Conservation (phyloP, 495 filamentous ascomycete species). For the Astrothelium macrocarpum region DNA sequence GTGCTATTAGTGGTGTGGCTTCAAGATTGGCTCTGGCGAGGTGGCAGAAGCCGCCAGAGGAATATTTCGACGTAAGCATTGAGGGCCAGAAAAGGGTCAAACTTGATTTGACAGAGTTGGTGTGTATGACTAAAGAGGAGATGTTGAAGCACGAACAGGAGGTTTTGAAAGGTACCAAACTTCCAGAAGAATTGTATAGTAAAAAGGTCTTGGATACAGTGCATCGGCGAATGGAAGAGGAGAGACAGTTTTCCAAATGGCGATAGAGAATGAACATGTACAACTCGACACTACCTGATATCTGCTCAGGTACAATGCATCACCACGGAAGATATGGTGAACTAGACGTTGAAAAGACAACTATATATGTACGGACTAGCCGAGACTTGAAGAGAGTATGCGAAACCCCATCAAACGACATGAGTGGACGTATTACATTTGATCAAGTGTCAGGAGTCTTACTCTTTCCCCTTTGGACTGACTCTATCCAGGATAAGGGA, state of each 20-base stretch:
- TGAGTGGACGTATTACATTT: no score
- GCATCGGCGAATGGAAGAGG: constrained; percentile 51
- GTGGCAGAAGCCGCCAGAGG: constrained; percentile 53
- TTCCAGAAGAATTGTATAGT: constrained; percentile 63
- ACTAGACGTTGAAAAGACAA: neutral
- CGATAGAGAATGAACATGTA: neutral
- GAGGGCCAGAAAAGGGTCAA: constrained; percentile 59
- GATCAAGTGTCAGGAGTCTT: no score
- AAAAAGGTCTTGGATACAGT: constrained; percentile 52
- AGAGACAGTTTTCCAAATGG: constrained; percentile 22
- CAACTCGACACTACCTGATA: neutral
- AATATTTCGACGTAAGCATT: constrained; percentile 28
- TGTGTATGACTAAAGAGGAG: constrained; percentile 96
- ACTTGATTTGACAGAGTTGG: constrained; percentile 59
- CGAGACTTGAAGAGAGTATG: no score
- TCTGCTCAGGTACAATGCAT: neutral
- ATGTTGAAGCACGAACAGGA: constrained; percentile 69
- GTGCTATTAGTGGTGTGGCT: constrained; percentile 67
- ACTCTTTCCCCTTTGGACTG: no score
- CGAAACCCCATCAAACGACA: no score
- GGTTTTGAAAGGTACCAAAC: constrained; percentile 61
- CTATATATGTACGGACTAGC: no score
- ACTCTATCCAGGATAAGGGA: no score
- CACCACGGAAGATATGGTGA: neutral
- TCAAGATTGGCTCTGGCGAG: constrained; percentile 66